Evolutionary conservation across 2,329 filamentous ascomycete genomes (phyloP).

Genomic region (Alternaria viburni): DNA sequence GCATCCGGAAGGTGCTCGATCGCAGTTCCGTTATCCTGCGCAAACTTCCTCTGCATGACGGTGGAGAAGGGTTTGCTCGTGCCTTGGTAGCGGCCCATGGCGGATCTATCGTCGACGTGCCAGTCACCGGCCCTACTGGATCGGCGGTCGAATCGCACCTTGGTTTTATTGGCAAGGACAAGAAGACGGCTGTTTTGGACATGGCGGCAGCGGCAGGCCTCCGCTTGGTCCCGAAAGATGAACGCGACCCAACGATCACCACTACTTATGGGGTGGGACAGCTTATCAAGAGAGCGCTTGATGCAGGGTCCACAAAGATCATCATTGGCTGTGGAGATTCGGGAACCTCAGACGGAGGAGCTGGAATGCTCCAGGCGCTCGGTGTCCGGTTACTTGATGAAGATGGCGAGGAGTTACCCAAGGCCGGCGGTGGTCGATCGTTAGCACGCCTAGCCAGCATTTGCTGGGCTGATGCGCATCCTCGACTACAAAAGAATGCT

Average conservation of each 20-base stretch:
- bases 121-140: slow-evolving; percentile 56
- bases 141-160: slow-evolving; percentile 53
- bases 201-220: slow-evolving; percentile 62
- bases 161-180: slow-evolving; percentile 50
- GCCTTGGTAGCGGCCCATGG: slow-evolving; percentile 54
- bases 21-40: slow-evolving; percentile 50
- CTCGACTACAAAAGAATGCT: slow-evolving; percentile 38
- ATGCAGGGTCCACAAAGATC: slow-evolving; percentile 54
- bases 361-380: slow-evolving; percentile 62
- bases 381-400: slow-evolving; percentile 54
- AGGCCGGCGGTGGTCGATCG: slow-evolving; percentile 51
- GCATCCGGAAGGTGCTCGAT: slow-evolving; percentile 53
- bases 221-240: slow-evolving; percentile 54
- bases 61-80: slow-evolving; percentile 60
- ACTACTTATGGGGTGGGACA: slow-evolving; percentile 62
- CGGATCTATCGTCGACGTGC: slow-evolving; percentile 48
- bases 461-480: slow-evolving; percentile 51
- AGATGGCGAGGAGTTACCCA: slow-evolving; percentile 47
- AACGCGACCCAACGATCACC: slow-evolving; percentile 56
- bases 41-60: slow-evolving; percentile 61
- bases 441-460: slow-evolving; percentile 49
- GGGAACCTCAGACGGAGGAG: slow-evolving; percentile 61
- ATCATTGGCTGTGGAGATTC: slow-evolving; percentile 62
- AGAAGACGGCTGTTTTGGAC: slow-evolving; percentile 57
- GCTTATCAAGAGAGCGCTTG: slow-evolving; percentile 55